Base-by-base conservation (phyloP, 1,139 yeast species). In the Eremothecium cymbalariae region DNA sequence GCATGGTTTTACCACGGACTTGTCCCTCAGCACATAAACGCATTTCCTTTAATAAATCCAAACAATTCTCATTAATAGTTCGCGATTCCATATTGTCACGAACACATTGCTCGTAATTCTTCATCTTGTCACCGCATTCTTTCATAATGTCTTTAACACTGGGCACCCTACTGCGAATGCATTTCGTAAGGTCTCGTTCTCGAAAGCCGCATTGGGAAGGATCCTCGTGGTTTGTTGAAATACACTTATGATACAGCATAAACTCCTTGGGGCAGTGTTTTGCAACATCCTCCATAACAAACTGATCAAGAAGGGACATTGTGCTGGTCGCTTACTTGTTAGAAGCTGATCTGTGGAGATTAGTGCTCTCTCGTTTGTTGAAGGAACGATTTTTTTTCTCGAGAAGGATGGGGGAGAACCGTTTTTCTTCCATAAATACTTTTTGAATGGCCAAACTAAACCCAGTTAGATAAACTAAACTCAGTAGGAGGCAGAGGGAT, bases 241-340 rank as follows among this genome's bases (percentile, higher is more conserved):
- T 48, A 40, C 63, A 58, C 39, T 57, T 53, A 35, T 59, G 63
- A 24, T 52, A 58, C 18, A 44, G 48, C 36, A 58, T 40, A 33
- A 59, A 59, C 34, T 54, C 48, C 14, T 52, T 50, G 2, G 63
- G 63, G 38, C 63, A 59, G 40, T 50, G 51, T 29, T 47, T 48
- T 9, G 62, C 60, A 33, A 58, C 51, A 37, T 48, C 53, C 25
- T 48, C 50, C 48, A 48, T 43, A 8, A 48, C 41, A 28, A 48
- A 36, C 31, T 49, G 51, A 36, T 48, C 51, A 17, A 49, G 35
- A 27, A 29, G 33, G 2, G 50, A 44, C 48, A 45, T 45, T 19
- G 9, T 8, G 5, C 13, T 21, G 13, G 24, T 11, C 6, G 6
- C 24, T 21, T n/a, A n/a, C n/a, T n/a, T n/a, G 6, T 11, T n/a